Evolutionary conservation across 306 rosid genomes (phyloP).

Genomic region (Acacia crassicarpa): DNA sequence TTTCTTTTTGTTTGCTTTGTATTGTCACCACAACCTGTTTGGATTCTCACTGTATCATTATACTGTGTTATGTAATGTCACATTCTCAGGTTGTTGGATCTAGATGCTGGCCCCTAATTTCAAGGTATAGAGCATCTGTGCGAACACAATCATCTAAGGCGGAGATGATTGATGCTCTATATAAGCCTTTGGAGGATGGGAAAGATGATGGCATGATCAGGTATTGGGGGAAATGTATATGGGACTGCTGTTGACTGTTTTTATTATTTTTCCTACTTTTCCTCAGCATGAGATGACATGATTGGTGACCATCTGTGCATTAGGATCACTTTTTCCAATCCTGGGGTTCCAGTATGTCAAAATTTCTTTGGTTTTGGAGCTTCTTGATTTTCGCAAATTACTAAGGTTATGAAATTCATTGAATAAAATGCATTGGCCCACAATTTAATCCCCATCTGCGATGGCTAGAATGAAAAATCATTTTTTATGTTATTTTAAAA

Average conservation of each 20-base stretch:
- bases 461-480: neutral
- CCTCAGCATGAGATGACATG: neutral
- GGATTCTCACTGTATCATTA: conserved; percentile 11
- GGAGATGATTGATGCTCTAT: conserved; percentile 91
- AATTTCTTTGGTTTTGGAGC: neutral
- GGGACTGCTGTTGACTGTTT: neutral
- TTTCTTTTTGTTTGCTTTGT: conserved; percentile 5
- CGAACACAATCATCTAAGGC: conserved; percentile 78
- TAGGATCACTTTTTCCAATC: neutral
- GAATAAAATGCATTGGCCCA: neutral
- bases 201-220: conserved; percentile 88
- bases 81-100: conserved; percentile 85
- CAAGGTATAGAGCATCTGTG: conserved; percentile 86
- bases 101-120: conserved; percentile 80
- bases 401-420: neutral
- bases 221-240: conserved; percentile 40
- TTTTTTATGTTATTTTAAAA: neutral
- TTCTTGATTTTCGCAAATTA: neutral
- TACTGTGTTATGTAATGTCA: conserved; percentile 34
- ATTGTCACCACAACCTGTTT: conserved; percentile 1
- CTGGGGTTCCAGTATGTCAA: neutral
- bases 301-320: neutral
- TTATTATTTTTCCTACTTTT: conserved; percentile 1
- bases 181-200: conserved; percentile 70
- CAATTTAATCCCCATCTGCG: neutral